Evolutionary conservation across 306 rosid genomes (phyloP).

Genomic region (Cicer bijugum): DNA sequence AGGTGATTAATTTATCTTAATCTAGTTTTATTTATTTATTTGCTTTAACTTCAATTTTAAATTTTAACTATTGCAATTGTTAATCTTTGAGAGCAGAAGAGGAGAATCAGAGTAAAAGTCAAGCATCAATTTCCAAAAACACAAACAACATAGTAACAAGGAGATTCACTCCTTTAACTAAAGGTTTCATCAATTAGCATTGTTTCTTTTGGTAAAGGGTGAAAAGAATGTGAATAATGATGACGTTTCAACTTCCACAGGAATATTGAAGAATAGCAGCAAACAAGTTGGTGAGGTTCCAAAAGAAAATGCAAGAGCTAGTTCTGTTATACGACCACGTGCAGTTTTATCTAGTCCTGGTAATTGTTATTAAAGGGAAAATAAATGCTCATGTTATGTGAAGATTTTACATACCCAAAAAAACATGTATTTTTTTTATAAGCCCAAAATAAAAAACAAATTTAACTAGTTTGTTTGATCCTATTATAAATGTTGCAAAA

Average conservation of each 20-base stretch:
- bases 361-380: constrained; percentile 22
- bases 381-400: too few relatives aligned
- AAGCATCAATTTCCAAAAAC: constrained; percentile 44
- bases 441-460: not conserved
- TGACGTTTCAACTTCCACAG: constrained; percentile 35
- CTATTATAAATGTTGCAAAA: not conserved
- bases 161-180: constrained; percentile 46
- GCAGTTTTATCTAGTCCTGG: constrained; percentile 77
- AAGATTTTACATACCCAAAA: too few relatives aligned
- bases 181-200: constrained; percentile 46
- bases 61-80: not conserved
- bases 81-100: constrained; percentile 42
- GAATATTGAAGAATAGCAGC: constrained; percentile 41
- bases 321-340: constrained; percentile 56
- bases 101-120: constrained; percentile 37
- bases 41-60: not conserved
- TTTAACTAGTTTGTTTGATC: not conserved
- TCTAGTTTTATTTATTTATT: not conserved
- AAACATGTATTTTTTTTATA: not conserved
- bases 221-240: not conserved
- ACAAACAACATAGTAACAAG: constrained; percentile 40
- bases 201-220: not conserved
- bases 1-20: constrained; percentile 38
- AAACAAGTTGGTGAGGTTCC: constrained; percentile 34
- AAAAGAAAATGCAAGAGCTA: constrained; percentile 39